Conservation (phyloP, 208 protist genomes). For the Polymyxa betae region DNA sequence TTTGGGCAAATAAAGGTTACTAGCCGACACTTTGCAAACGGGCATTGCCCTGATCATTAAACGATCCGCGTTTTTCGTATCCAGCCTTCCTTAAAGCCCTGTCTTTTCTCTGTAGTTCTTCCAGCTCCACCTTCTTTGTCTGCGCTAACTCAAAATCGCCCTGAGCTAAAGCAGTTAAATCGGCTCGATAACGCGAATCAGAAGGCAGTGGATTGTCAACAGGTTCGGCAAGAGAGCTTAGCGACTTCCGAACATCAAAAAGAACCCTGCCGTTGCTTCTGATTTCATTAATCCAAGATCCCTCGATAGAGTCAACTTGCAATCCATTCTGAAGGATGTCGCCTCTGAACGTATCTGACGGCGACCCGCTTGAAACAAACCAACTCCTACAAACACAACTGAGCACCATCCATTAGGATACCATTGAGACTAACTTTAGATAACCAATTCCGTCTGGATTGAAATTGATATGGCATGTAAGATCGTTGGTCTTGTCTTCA, state of each 20-base stretch:
- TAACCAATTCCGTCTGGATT: conserved; percentile 26
- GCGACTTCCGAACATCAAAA: background rate
- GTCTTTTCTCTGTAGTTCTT: background rate
- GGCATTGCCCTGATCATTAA: too few relatives aligned
- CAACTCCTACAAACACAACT: background rate
- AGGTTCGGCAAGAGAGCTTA: background rate
- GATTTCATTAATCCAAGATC: conserved; percentile 18
- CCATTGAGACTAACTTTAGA: background rate
- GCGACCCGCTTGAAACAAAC: background rate
- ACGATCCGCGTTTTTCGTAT: background rate
- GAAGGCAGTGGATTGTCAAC: background rate
- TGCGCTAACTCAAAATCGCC: conserved; percentile 19
- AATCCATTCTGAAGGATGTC: background rate
- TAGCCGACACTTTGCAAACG: too few relatives aligned
- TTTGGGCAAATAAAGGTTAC: too few relatives aligned
- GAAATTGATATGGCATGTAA: background rate
- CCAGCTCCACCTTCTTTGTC: conserved; percentile 41
- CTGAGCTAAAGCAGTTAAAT: background rate
- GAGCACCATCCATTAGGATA: background rate
- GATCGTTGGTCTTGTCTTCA: background rate
- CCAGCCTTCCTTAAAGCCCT: background rate
- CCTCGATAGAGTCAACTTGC: background rate
- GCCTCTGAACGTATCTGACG: conserved; percentile 23
- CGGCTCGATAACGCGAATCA: background rate
- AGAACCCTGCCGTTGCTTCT: conserved; percentile 38